Evolutionary conservation across 768 basidiomycete species (phyloP).

Genomic region (Mycena crocata): DNA sequence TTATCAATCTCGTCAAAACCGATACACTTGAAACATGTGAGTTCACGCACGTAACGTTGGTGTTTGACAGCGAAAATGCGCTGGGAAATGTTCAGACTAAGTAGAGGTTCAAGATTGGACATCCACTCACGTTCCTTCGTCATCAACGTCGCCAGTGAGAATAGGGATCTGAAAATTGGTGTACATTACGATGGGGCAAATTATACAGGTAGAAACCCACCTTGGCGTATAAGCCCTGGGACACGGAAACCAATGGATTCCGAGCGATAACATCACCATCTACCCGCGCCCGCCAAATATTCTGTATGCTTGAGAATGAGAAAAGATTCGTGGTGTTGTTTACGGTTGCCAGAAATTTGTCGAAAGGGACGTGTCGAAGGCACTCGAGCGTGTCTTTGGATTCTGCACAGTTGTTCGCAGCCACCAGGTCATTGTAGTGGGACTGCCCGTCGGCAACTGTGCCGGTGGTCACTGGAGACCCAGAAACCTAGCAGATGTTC

Average conservation of each 20-base stretch:
- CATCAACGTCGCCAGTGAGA: constrained; percentile 16
- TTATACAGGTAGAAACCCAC: not conserved
- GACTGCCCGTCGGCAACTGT: constrained; percentile 1
- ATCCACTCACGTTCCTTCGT: constrained; percentile 25
- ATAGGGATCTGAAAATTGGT: constrained; percentile 9
- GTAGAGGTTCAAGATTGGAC: too few species aligned
- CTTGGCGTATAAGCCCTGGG: not conserved
- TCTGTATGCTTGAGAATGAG: constrained; percentile 41
- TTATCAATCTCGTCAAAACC: not conserved
- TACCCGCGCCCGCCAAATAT: constrained; percentile 48
- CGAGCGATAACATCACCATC: not conserved
- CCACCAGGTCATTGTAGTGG: constrained; percentile 16
- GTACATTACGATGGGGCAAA: not conserved
- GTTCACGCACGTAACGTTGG: constrained; percentile 17
- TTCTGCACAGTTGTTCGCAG: constrained; percentile 36
- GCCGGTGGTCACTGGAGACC: not conserved
- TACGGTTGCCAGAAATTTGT: constrained; percentile 44
- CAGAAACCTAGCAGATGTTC: not conserved
- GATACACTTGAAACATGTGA: not conserved
- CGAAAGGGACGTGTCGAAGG: constrained; percentile 45
- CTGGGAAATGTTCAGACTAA: not conserved
- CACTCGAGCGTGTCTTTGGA: constrained; percentile 46
- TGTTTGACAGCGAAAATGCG: constrained; percentile 9
- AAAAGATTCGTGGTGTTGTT: constrained; percentile 46
- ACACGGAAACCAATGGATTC: not conserved